Percentiles rank a stretch among this genome's conserved stretches.
These are phyloP conservation scores for Chrysophaeum taylorii DNA, from an alignment of 352 stramenopile species.

Conservation along the genomic window DNA sequence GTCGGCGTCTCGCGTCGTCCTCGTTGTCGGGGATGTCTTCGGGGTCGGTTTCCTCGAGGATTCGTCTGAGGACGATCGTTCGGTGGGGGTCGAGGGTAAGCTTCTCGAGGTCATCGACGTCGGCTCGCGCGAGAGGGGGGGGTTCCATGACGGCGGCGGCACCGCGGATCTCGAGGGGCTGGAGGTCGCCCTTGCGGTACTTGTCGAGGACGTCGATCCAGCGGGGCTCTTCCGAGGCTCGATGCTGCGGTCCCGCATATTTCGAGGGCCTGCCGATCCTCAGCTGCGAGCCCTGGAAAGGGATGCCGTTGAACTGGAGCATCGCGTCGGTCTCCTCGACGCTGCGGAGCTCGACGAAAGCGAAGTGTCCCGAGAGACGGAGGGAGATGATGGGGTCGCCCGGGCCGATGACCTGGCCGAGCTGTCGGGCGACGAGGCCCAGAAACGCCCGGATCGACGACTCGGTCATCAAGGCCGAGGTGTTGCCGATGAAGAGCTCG, in stretches of 20 bases:
- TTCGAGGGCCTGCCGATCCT: conserved; percentile 58
- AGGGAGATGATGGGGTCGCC: conserved; percentile 29
- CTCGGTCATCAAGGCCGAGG: conserved; percentile 58
- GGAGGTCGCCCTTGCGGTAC: background rate
- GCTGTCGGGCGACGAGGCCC: conserved; percentile 16
- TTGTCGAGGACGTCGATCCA: background rate
- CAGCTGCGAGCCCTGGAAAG: conserved; percentile 56
- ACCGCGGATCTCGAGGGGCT: background rate
- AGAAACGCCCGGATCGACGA: conserved; percentile 36
- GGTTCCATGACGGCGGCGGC: background rate
- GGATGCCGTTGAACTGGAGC: conserved; percentile 71
- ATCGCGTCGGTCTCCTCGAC: conserved; percentile 55
- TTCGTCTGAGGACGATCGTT: background rate
- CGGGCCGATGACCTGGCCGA: conserved; percentile 25
- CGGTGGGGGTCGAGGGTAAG: background rate
- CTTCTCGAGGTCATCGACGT: background rate
- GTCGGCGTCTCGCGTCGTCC: background rate
- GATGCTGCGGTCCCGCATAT: conserved; percentile 49
- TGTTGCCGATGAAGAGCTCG: conserved; percentile 72
- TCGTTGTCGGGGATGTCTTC: background rate
- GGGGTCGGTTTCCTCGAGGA: background rate
- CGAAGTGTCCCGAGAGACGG: conserved; percentile 49
- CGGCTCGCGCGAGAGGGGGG: background rate
- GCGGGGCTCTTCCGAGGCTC: conserved; percentile 17
- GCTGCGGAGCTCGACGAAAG: conserved; percentile 58